A percentile compares a stretch with the other conserved stretches of the same genome.
Evolutionary conservation across 495 filamentous ascomycete genomes (phyloP).

Genomic region (Hypoxylon intermedium): DNA sequence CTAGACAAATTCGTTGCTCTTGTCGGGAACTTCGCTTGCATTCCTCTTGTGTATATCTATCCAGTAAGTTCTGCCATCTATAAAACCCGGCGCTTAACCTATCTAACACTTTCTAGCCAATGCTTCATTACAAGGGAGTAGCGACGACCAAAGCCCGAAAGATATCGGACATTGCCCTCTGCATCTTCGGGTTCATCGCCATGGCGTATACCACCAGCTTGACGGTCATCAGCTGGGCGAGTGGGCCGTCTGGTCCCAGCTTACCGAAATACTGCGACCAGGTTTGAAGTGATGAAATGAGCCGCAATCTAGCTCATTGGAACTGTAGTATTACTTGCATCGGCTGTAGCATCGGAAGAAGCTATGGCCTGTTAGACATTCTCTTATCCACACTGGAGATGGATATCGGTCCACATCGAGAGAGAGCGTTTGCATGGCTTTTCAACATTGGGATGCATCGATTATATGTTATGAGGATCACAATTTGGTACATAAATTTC

Average conservation of each 20-base stretch:
- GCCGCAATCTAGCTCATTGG: too few relatives aligned
- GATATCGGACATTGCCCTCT: constrained; percentile 73
- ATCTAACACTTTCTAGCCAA: constrained; percentile 64
- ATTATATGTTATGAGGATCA: neutral
- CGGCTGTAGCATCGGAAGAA: constrained; percentile 19
- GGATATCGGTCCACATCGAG: constrained; percentile 6
- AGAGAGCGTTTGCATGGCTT: constrained; percentile 25
- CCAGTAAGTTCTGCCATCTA: constrained; percentile 67
- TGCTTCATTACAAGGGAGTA: constrained; percentile 85
- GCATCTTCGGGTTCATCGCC: constrained; percentile 79
- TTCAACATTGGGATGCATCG: constrained; percentile 7
- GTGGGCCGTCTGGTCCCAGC: constrained; percentile 43
- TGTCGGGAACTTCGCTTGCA: constrained; percentile 96
- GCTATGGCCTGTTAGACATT: constrained; percentile 17
- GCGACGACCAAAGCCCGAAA: constrained; percentile 68
- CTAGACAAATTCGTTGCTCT: constrained; percentile 96
- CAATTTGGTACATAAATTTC: too few relatives aligned
- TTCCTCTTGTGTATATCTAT: constrained; percentile 97
- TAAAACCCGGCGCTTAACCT: neutral
- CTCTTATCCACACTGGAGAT: neutral
- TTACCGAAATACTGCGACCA: constrained; percentile 62
- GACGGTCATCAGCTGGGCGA: constrained; percentile 83
- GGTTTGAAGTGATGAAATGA: too few relatives aligned
- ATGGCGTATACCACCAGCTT: constrained; percentile 90
- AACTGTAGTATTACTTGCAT: constrained; percentile 25